Conservation (phyloP, 2,329 filamentous ascomycete genomes). For the Fusarium devonianum region DNA sequence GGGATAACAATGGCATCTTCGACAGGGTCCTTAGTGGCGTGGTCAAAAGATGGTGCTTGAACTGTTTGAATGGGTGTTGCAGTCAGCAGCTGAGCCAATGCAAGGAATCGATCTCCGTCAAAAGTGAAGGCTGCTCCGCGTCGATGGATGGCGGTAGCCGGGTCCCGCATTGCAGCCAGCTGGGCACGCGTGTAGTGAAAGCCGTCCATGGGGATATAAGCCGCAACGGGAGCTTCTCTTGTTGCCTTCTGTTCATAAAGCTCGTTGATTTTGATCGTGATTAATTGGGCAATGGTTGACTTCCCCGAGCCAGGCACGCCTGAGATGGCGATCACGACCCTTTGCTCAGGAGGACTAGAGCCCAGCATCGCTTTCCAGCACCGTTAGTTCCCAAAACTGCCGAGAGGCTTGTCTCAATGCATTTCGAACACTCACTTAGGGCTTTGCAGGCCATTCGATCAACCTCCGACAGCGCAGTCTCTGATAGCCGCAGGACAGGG, state of each 20-base stretch:
- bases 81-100: constrained; percentile 31
- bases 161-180: constrained; percentile 31
- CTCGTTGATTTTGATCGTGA: not conserved
- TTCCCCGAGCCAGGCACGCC: constrained; percentile 46
- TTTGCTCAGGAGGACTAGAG: no score
- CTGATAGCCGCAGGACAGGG: no score
- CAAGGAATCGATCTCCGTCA: constrained; percentile 37
- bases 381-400: no score
- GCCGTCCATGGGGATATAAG: constrained; percentile 36
- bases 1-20: constrained; percentile 23
- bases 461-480: no score
- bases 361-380: no score
- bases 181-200: constrained; percentile 41
- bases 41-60: constrained; percentile 54
- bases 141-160: constrained; percentile 35
- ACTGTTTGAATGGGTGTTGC: constrained; percentile 36
- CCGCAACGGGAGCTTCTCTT: not conserved
- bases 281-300: constrained; percentile 42
- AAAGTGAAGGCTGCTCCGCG: constrained; percentile 46
- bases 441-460: no score
- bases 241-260: no score
- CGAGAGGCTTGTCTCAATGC: no score
- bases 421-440: no score
- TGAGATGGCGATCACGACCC: constrained; percentile 41
- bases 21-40: constrained; percentile 4